Evolutionary conservation across 768 basidiomycete species (phyloP).

Genomic region (Panaeolus papilionaceus): DNA sequence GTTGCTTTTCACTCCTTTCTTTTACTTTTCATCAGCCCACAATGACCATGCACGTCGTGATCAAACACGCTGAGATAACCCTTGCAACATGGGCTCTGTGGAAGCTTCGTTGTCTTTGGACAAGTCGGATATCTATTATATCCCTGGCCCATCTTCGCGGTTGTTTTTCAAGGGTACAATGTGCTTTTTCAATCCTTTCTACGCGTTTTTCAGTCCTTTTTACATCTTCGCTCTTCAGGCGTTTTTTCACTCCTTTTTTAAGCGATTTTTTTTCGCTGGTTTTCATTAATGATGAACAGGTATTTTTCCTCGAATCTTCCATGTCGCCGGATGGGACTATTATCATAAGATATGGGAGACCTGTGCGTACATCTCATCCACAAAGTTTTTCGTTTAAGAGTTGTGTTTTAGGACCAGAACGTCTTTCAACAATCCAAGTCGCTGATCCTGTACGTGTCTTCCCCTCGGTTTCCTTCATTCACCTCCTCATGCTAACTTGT

Average conservation of each 20-base stretch:
- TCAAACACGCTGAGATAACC: slow-evolving; percentile 5
- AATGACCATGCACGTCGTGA: not conserved
- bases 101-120: slow-evolving; percentile 25
- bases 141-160: slow-evolving; percentile 17
- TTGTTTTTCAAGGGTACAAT: slow-evolving; percentile 18
- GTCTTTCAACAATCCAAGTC: slow-evolving; percentile 35
- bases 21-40: not conserved
- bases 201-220: no score
- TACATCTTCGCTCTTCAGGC: no score
- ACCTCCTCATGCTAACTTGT: no score
- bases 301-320: slow-evolving; percentile 35
- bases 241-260: no score
- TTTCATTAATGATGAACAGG: slow-evolving; percentile 29
- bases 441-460: slow-evolving; percentile 33
- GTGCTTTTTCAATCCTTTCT: no score
- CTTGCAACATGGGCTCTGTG: slow-evolving; percentile 30
- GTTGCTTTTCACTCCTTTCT: not conserved
- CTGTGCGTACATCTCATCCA: slow-evolving; percentile 28
- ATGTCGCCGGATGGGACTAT: slow-evolving; percentile 39
- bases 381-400: slow-evolving; percentile 8
- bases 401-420: slow-evolving; percentile 34
- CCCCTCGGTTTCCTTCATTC: no score
- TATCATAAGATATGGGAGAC: slow-evolving; percentile 34
- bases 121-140: slow-evolving; percentile 24
- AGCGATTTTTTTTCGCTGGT: not conserved